Base-by-base conservation (phyloP, 1,139 yeast species). In the Lipomyces yarrowii region DNA sequence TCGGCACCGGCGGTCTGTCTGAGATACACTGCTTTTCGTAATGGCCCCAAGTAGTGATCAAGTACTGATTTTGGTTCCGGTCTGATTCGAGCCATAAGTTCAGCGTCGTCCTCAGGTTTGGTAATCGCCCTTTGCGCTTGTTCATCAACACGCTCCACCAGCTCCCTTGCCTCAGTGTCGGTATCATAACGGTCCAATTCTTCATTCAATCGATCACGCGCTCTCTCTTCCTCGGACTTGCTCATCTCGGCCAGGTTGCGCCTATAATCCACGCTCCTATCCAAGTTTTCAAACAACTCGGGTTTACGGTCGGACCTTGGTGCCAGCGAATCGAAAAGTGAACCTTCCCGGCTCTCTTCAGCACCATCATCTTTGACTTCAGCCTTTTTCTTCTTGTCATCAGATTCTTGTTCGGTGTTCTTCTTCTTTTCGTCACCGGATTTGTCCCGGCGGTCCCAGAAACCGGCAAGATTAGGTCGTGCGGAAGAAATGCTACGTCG, bases 21-120 rank as follows among this genome's bases (percentile, higher is more conserved):
- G 15, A 62, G 56, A 26, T 62, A 67, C 15, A 67, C 69, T 6
- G 69, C 69, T 39, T 59, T 59, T 39, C 66, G 68, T 26, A 63
- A 18, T 15, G 67, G 67, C 26, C 62, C 57, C 37, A 67, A 37
- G 53, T 62, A 62, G 13, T 32, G 26, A 26, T 67, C 69, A 15
- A 65, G 23, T 11, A 62, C 62, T 4, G 64, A 23, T 30, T 58
- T 51, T 8, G 69, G 68, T 23, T 46, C 55, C 5, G 69, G 69
- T 13, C 56, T 37, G 30, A 65, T 59, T 21, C 67, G 52, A 32
- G 33, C 64, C 63, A 57, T 56, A 30, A 67, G 54, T 52, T 56
- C 64, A 11, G 26, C 32, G 23, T 67, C 69, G 18, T 67, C 69
- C 51, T 67, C 63, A 2, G 67, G 67, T 33, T 18, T 48, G 18